Conservation (phyloP, 805 yeast genomes). For the Metschnikowia bowlesiae region DNA sequence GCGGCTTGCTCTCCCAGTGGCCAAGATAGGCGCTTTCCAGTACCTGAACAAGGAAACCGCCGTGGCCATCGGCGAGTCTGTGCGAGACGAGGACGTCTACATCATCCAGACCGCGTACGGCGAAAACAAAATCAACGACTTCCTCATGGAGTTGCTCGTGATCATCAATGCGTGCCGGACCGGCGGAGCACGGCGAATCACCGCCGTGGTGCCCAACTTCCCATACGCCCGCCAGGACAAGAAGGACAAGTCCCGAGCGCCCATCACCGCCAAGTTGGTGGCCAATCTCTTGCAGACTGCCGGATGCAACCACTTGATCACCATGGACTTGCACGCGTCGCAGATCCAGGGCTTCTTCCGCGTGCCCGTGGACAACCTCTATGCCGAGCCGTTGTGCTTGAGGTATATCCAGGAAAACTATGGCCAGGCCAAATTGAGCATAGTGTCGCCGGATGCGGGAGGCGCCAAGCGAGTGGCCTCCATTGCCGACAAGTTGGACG, state of each 20-base stretch:
- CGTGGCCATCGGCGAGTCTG: slow-evolving; percentile 78
- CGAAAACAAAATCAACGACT: slow-evolving; percentile 68
- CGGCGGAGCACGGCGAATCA: slow-evolving; percentile 92
- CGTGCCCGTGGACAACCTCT: slow-evolving; percentile 92
- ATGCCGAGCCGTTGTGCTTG: slow-evolving; percentile 90
- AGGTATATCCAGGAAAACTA: slow-evolving; percentile 70
- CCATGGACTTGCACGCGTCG: slow-evolving; percentile 96
- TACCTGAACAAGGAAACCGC: slow-evolving; percentile 87
- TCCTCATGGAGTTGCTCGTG: slow-evolving; percentile 79
- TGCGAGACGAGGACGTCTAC: slow-evolving; percentile 86
- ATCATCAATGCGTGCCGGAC: slow-evolving; percentile 92
- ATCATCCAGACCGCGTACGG: slow-evolving; percentile 85
- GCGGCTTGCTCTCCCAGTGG: slow-evolving; percentile 59
- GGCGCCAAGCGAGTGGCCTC: slow-evolving; percentile 98
- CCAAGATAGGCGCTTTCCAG: slow-evolving; percentile 77
- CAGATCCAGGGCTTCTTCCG: slow-evolving; percentile 97
- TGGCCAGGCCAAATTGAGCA: slow-evolving; percentile 50
- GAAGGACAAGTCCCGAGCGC: slow-evolving; percentile 93
- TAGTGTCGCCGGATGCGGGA: slow-evolving; percentile 98
- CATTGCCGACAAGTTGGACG: slow-evolving; percentile 84
- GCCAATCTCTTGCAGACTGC: slow-evolving; percentile 91
- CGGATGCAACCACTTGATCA: slow-evolving; percentile 92
- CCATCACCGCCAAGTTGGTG: slow-evolving; percentile 90
- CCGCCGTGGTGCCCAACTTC: slow-evolving; percentile 92
- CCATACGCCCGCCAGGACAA: slow-evolving; percentile 98